Base-by-base conservation (phyloP, 805 yeast species). In the Jamesozyma spencerorum region DNA sequence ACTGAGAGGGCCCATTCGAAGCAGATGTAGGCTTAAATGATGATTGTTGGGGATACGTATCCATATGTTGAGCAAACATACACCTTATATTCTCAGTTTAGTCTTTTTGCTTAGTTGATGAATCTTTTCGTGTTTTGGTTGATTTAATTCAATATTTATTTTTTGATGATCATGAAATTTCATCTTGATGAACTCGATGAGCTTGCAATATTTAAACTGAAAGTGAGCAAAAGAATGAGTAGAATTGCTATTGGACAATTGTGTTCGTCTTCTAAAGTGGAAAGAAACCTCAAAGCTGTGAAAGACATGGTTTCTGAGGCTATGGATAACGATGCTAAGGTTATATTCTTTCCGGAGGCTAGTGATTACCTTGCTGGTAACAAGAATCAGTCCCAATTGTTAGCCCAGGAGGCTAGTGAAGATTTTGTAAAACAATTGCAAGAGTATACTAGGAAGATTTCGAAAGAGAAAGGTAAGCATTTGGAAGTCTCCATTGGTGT, bases 341-440 rank as follows among this genome's bases (percentile, higher is more conserved):
- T 85, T 3, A 66, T 92, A 4, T 86, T 92, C 54, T 71, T 90
- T 34, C 97, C 97, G 2, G 98, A 90, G 58, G 97, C 97, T 0
- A 72, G 92, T 4, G 97, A 90, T 58, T 90, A 86, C 58, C 70
- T 90, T 31, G 80, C 95, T 4, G 68, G 75, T 39, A 75, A 76
- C 53, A 80, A 88, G 1, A 58, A 51, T 1, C 88, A 85, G 49
- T 79, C 94, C 1, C 66, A 69, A 39, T 49, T 64, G 20, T 63
- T 90, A n/a, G 86, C 81, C 0, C 71, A 12, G 66, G 26, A 22
- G 26, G 70, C 20, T 62, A 65, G 37, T 59, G 72, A 13, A 58
- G 64, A 36, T 63, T 48, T 67, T 65, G 49, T 75, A 72, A 48
- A 50, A 70, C 35, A 44, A 54, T 36, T 80, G 37, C 76, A 68